phyloP scores from a whole-genome alignment of 768 basidiomycete species.

The Pleurotus citrinopileatus region DNA sequence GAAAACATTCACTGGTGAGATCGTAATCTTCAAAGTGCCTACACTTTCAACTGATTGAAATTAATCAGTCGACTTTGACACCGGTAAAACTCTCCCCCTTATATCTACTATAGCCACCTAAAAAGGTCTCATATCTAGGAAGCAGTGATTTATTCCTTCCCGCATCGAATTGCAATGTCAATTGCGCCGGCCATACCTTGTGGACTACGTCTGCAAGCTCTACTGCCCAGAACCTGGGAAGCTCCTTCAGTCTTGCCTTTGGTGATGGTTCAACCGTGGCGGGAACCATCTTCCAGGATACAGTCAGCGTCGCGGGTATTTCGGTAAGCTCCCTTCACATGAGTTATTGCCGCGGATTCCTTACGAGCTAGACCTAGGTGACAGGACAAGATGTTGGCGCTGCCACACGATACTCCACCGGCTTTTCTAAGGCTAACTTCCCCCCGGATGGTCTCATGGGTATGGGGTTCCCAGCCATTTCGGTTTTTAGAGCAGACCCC shows the following conservation, averaged over 20 bases:
- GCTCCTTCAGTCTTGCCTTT: constrained; percentile 38
- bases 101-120: not conserved
- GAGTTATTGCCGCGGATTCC: too few species aligned
- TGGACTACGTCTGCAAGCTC: constrained; percentile 35
- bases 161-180: constrained; percentile 27
- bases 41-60: not conserved
- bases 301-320: constrained; percentile 41
- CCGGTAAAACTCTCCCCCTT: constrained; percentile 23
- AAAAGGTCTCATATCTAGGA: constrained; percentile 22
- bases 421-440: constrained; percentile 27
- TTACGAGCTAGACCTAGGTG: constrained; percentile 21
- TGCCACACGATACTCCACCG: constrained; percentile 33
- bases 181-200: constrained; percentile 33
- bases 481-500: constrained; percentile 29
- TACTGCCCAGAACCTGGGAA: constrained; percentile 28
- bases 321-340: constrained; percentile 23
- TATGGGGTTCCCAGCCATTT: constrained; percentile 40
- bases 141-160: constrained; percentile 50
- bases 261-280: constrained; percentile 45
- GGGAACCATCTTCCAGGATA: constrained; percentile 44
- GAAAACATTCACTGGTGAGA: constrained; percentile 35
- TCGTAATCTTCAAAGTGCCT: not conserved
- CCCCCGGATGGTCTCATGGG: constrained; percentile 35
- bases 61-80: constrained; percentile 47
- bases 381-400: constrained; percentile 31